A percentile compares a stretch with the other conserved stretches of the same genome.
Conservation (phyloP, 257 asterid species). For the Avicennia marina region DNA sequence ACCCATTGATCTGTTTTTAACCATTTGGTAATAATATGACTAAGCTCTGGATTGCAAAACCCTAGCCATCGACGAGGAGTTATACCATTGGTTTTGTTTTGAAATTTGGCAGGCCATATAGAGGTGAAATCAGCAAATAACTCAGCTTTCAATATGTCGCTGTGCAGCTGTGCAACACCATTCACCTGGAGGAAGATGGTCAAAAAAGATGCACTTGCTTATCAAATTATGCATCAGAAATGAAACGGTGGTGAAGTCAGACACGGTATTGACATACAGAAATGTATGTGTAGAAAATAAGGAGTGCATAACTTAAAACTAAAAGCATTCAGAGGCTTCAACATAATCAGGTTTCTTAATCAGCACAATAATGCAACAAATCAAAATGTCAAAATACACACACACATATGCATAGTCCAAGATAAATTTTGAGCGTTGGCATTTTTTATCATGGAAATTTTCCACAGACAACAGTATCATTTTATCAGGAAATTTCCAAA, state of each 20-base stretch:
- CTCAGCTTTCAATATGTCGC: slow-evolving; percentile 85
- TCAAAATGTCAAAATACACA: not conserved
- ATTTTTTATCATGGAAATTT: not conserved
- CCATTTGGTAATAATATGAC: slow-evolving; percentile 96
- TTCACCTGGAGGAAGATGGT: slow-evolving; percentile 61
- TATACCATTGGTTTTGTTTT: slow-evolving; percentile 96
- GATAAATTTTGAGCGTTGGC: not conserved
- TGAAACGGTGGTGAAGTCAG: too few relatives aligned
- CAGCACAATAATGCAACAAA: not conserved
- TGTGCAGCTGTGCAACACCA: slow-evolving; percentile 97
- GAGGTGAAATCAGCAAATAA: slow-evolving; percentile 91
- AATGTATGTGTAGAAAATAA: too few relatives aligned
- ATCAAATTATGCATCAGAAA: not conserved
- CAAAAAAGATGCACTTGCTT: slow-evolving; percentile 17
- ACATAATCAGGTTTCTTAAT: slow-evolving; percentile 15
- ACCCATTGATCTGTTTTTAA: slow-evolving; percentile 94
- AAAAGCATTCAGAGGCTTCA: not conserved
- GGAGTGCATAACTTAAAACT: not conserved
- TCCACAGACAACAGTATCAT: not conserved
- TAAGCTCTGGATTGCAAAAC: slow-evolving; percentile 93
- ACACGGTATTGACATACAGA: too few relatives aligned
- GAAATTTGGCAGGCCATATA: slow-evolving; percentile 92
- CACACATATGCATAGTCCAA: not conserved
- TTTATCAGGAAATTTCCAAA: too few relatives aligned
- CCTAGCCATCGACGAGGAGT: slow-evolving; percentile 98